Conservation (phyloP, 1,284 basidiomycete species). For the Clitocybe nebularis region DNA sequence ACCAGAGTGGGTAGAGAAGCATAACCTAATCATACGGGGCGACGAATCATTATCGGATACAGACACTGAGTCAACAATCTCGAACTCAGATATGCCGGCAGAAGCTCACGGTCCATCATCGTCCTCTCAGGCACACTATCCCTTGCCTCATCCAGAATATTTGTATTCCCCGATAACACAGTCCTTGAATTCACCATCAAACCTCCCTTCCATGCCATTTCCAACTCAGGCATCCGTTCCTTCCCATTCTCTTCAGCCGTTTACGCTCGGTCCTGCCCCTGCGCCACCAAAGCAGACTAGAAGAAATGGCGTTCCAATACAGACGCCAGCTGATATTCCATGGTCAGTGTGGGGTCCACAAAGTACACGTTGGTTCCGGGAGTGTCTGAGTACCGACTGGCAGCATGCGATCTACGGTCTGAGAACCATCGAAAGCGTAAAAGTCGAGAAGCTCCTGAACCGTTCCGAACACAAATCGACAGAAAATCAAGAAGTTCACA, state of each 20-base stretch:
- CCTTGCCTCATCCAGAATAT: conserved; percentile 4
- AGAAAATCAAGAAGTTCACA: not conserved
- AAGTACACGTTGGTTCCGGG: conserved; percentile 48
- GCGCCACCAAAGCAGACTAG: conserved; percentile 1
- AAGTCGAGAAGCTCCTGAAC: conserved; percentile 8
- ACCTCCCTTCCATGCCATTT: conserved; percentile 5
- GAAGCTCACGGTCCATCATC: not conserved
- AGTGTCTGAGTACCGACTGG: conserved; percentile 45
- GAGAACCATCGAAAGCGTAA: conserved; percentile 37
- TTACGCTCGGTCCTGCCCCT: conserved; percentile 11
- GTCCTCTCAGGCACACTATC: not conserved
- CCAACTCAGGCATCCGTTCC: conserved; percentile 5
- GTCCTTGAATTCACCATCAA: not conserved
- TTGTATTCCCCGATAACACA: conserved; percentile 4
- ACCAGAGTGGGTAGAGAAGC: conserved; percentile 25
- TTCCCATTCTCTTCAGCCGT: conserved; percentile 16
- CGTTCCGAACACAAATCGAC: not conserved
- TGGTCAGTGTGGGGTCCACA: conserved; percentile 50
- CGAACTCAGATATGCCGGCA: not conserved
- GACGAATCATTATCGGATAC: not conserved
- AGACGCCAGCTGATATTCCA: conserved; percentile 11
- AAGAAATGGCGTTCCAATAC: not conserved
- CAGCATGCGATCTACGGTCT: conserved; percentile 50
- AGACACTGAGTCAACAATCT: not conserved
- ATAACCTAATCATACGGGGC: not conserved